phyloP scores from a whole-genome alignment of 2,329 filamentous ascomycete genomes.

The Tympanopsis confertula region DNA sequence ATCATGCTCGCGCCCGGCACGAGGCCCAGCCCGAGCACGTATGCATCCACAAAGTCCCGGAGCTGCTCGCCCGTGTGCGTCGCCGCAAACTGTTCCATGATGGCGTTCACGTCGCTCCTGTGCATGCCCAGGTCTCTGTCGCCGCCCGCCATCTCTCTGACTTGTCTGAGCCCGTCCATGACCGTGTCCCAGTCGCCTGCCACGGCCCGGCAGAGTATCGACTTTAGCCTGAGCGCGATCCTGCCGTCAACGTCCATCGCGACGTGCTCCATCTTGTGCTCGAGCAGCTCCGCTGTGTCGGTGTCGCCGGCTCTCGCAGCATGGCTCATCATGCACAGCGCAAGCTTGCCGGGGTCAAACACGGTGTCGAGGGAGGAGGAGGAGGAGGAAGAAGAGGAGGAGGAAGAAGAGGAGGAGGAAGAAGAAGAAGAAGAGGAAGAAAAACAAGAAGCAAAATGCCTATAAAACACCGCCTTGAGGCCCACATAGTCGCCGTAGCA shows the following conservation, averaged over 20 bases:
- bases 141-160: slow-evolving; percentile 10
- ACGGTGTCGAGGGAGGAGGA: background rate
- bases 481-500: background rate
- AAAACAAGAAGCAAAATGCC: background rate
- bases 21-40: slow-evolving; percentile 19
- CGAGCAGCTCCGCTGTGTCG: slow-evolving; percentile 6
- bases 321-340: background rate
- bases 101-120: slow-evolving; percentile 19
- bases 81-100: slow-evolving; percentile 25
- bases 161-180: slow-evolving; percentile 15
- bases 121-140: slow-evolving; percentile 8
- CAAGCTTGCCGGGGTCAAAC: background rate
- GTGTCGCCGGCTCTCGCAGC: background rate
- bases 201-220: slow-evolving; percentile 14
- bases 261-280: slow-evolving; percentile 12
- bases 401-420: background rate
- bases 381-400: background rate
- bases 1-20: slow-evolving; percentile 22
- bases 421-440: background rate
- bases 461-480: background rate
- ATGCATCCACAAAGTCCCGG: slow-evolving; percentile 25
- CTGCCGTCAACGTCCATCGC: slow-evolving; percentile 18
- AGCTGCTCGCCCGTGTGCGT: slow-evolving; percentile 25
- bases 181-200: slow-evolving; percentile 28
- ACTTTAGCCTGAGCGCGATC: slow-evolving; percentile 19